A percentile compares a stretch with the other conserved stretches of the same genome.
phyloP scores from a whole-genome alignment of 768 basidiomycete genomes.

The Plicaturopsis crispa region DNA sequence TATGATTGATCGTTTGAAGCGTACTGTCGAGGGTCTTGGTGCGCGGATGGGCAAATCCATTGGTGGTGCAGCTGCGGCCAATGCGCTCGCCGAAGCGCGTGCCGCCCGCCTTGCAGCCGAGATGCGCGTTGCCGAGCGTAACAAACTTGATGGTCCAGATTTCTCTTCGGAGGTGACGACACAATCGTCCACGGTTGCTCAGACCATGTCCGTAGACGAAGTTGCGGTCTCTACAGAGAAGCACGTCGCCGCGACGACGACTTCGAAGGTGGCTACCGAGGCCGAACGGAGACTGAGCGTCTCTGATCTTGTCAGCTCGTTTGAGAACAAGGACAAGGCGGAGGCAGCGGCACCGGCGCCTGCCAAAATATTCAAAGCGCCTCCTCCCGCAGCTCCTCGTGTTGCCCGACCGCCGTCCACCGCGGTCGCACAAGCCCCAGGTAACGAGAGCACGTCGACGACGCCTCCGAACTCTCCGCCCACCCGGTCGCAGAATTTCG shows the following conservation, averaged over 20 bases:
- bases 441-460: constrained; percentile 36
- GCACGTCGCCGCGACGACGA: background rate
- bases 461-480: constrained; percentile 53
- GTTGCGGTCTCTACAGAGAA: background rate
- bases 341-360: constrained; percentile 12
- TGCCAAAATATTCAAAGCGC: background rate
- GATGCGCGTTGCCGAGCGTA: constrained; percentile 59
- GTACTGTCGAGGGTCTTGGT: constrained; percentile 59
- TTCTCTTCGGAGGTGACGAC: background rate
- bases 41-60: constrained; percentile 59
- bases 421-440: constrained; percentile 5
- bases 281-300: constrained; percentile 40
- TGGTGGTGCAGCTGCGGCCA: constrained; percentile 45
- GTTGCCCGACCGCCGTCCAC: constrained; percentile 8
- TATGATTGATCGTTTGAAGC: constrained; percentile 61
- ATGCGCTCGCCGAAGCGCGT: constrained; percentile 58
- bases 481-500: constrained; percentile 14
- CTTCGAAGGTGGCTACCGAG: constrained; percentile 1
- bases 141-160: constrained; percentile 33
- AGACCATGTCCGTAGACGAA: background rate
- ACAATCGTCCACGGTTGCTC: background rate
- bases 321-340: constrained; percentile 25
- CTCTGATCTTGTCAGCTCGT: constrained; percentile 49
- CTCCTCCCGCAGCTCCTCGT: constrained; percentile 12
- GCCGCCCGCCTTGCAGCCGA: constrained; percentile 47